Evolutionary conservation across 345 rosid genomes (phyloP).

Genomic region (Salix viminalis): DNA sequence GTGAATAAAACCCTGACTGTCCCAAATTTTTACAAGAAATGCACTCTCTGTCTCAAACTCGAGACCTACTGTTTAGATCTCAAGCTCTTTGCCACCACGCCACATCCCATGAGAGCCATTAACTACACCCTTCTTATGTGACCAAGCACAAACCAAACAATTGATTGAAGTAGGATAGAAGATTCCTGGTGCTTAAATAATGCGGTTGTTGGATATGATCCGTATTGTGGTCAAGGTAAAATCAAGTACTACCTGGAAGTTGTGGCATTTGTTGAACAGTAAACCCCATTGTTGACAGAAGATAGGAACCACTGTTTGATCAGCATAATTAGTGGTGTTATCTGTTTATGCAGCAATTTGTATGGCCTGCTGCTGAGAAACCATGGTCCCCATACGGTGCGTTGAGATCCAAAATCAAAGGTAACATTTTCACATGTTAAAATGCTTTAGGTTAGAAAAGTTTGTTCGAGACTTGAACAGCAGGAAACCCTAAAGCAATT

Average conservation of each 20-base stretch:
- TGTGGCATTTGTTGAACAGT: constrained; percentile 8
- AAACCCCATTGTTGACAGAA: constrained; percentile 3
- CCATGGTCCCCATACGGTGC: constrained; percentile 10
- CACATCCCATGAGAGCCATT: neutral
- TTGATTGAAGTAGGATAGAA: neutral
- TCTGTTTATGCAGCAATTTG: neutral
- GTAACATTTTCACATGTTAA: constrained; percentile 8
- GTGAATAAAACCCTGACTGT: too few relatives aligned
- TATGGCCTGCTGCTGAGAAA: neutral
- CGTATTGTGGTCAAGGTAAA: neutral
- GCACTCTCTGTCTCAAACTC: too few relatives aligned
- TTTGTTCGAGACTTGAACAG: constrained; percentile 28
- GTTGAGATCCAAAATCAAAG: constrained; percentile 10
- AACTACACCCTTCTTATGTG: neutral
- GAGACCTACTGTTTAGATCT: accelerated
- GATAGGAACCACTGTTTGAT: neutral
- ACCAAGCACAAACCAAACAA: neutral
- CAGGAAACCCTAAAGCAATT: constrained; percentile 24
- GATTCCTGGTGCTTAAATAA: neutral
- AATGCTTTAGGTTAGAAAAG: constrained; percentile 18
- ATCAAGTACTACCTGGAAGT: neutral
- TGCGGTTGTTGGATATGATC: constrained; percentile 5
- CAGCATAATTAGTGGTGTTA: neutral
- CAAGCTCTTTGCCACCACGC: too few relatives aligned
- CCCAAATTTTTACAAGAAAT: accelerated